Percentiles rank a stretch among this genome's conserved stretches.
Conservation (phyloP, 352 stramenopile genomes). For the Pythium rishiriense region DNA sequence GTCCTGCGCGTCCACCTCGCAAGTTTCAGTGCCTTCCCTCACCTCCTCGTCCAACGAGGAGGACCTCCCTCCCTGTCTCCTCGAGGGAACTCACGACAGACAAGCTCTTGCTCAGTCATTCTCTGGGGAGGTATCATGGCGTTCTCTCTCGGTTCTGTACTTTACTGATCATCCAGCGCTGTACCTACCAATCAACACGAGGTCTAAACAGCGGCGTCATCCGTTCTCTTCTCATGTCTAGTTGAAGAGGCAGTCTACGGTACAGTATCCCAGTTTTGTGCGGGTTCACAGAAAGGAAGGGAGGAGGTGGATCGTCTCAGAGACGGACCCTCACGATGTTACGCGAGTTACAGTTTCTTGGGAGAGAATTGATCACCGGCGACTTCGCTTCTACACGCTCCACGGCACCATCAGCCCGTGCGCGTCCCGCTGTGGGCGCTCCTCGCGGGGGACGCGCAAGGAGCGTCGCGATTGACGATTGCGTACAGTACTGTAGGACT, state of each 20-base stretch:
- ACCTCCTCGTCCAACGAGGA: background rate
- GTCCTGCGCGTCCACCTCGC: conserved; percentile 1
- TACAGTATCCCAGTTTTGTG: background rate
- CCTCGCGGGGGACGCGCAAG: too few relatives aligned
- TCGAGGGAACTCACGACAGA: background rate
- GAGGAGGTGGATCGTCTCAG: conserved; percentile 17
- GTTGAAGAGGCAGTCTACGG: conserved; percentile 11
- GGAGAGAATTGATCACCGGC: background rate
- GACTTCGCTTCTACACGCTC: background rate
- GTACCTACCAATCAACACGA: conserved; percentile 7
- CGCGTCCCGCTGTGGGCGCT: too few relatives aligned
- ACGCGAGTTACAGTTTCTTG: conserved; percentile 1
- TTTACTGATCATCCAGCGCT: too few relatives aligned
- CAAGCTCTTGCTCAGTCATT: too few relatives aligned
- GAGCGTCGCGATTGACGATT: background rate
- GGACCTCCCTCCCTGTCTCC: background rate
- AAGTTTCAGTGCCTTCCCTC: background rate
- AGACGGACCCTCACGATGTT: conserved; percentile 4
- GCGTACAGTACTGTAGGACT: too few relatives aligned
- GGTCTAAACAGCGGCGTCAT: background rate
- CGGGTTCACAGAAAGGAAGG: background rate
- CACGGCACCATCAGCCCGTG: background rate
- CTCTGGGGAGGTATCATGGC: background rate
- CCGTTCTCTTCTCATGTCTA: background rate
- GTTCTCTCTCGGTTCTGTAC: background rate